These are phyloP conservation scores for Pleurotus citrinopileatus DNA, from an alignment of 768 basidiomycete species.

Conservation along the genomic window DNA sequence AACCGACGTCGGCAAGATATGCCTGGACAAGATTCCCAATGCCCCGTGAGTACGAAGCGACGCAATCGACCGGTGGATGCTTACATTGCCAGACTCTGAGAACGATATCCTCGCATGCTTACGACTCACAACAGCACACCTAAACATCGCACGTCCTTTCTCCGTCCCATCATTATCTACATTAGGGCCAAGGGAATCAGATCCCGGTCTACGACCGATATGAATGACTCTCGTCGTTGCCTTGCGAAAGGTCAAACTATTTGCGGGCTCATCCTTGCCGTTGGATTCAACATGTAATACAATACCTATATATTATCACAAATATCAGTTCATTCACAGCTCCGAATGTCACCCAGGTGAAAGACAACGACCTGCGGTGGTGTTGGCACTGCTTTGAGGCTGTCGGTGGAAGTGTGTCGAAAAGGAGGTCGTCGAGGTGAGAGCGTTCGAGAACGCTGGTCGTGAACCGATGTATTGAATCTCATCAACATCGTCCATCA, in stretches of 20 bases:
- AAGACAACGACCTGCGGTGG: too few relatives aligned
- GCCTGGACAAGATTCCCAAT: slow-evolving; percentile 38
- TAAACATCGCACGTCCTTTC: slow-evolving; percentile 55
- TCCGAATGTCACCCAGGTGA: too few relatives aligned
- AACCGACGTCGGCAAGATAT: slow-evolving; percentile 66
- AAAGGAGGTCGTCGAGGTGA: slow-evolving; percentile 14
- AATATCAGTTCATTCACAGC: slow-evolving; percentile 17
- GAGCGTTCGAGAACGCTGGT: too few relatives aligned
- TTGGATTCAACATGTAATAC: slow-evolving; percentile 55
- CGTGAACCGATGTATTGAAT: slow-evolving; percentile 56
- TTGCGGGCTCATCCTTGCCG: slow-evolving; percentile 36
- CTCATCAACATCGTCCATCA: slow-evolving; percentile 56
- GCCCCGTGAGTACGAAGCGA: slow-evolving; percentile 18
- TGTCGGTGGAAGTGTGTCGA: slow-evolving; percentile 26
- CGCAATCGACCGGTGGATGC: neutral
- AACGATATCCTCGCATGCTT: slow-evolving; percentile 77
- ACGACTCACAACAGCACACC: slow-evolving; percentile 78
- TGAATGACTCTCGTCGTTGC: slow-evolving; percentile 47
- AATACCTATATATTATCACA: slow-evolving; percentile 42
- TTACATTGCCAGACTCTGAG: slow-evolving; percentile 67
- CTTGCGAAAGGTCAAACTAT: slow-evolving; percentile 51
- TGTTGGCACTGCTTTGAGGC: too few relatives aligned
- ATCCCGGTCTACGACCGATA: slow-evolving; percentile 67
- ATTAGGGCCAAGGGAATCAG: slow-evolving; percentile 33
- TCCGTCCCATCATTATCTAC: slow-evolving; percentile 33